Base-by-base conservation (phyloP, 2,329 filamentous ascomycete species). In the Fusarium burgessii region DNA sequence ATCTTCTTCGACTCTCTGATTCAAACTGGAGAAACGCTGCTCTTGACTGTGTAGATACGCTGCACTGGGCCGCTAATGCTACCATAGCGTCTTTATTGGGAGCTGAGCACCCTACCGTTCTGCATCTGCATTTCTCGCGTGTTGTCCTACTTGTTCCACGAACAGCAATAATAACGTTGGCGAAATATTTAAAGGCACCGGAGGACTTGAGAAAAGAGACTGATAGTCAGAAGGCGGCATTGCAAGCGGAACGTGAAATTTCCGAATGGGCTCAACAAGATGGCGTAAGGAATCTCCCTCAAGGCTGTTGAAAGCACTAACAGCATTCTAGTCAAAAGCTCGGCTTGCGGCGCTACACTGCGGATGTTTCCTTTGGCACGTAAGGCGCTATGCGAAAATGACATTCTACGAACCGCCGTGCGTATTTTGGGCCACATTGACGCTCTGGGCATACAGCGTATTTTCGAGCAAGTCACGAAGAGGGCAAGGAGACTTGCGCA, bases 11-110 rank as follows among this genome's bases (percentile, higher is more conserved):
- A 0, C 51, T 54, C 6, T 46, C 58, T 0, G 45, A 63, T n/a
- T 49, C 66, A 0, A 62, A 61, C 3, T 86, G 84, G 84, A 78
- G 82, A 17, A 85, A 85, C 45, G 80, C 81, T 7, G 78, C 81
- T 18, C 82, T 83, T 43, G 84, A 85, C 57, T 83, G 80, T 43
- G 67, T 90, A 5, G 88, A 90, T 61, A 82, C 89, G 3, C 79
- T 90, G 4, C 87, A 90, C 71, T 89, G 88, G 87, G 82, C 83
- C 20, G 87, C 87, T 5, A 88, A 88, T 67, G 84, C 82, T 43
- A 82, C 82, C 1, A 83, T 87, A 33, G 84, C 85, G 7, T 82
- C 82, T 51, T 78, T 82, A 2, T 80, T 82, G 2, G 88, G 87
- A 0, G 78, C 84, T 9, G 87, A 89, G 62, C 86, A 88, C 62